Evolutionary conservation across 2,329 filamentous ascomycete genomes (phyloP).

Genomic region (Exserohilum turcica): DNA sequence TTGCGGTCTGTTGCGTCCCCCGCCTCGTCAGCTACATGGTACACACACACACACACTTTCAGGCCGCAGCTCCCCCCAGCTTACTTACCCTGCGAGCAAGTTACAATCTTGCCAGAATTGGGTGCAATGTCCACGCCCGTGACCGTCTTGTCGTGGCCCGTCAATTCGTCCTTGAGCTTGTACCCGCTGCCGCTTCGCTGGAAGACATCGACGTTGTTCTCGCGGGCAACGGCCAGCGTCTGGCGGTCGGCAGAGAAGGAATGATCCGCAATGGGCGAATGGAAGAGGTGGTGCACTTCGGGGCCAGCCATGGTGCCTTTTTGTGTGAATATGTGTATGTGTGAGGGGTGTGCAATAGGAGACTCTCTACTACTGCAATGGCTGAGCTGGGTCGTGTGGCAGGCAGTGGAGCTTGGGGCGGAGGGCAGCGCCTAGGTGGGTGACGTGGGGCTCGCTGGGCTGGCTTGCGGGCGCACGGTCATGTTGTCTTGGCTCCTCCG

Average conservation of each 20-base stretch:
- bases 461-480: constrained; percentile 15
- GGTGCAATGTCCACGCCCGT: constrained; percentile 96
- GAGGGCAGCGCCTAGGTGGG: constrained; percentile 8
- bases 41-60: neutral
- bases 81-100: constrained; percentile 84
- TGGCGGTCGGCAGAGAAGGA: constrained; percentile 93
- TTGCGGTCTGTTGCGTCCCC: constrained; percentile 73
- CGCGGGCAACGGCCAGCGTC: constrained; percentile 87
- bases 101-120: constrained; percentile 88
- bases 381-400: constrained; percentile 5
- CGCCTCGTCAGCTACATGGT: constrained; percentile 22
- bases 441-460: constrained; percentile 13
- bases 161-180: constrained; percentile 86
- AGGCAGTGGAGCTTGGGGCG: constrained; percentile 9
- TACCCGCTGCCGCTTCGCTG: constrained; percentile 73
- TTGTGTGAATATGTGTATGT: neutral
- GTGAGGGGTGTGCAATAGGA: constrained; percentile 70
- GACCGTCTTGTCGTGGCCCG: constrained; percentile 95
- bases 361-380: constrained; percentile 83
- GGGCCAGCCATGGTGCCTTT: constrained; percentile 73
- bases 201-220: constrained; percentile 90
- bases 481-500: constrained; percentile 37
- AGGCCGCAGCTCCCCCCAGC: neutral
- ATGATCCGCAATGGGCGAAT: constrained; percentile 94
- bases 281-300: constrained; percentile 96